Base-by-base conservation (phyloP, 352 stramenopile species). In the Pseudoperonospora humuli region DNA sequence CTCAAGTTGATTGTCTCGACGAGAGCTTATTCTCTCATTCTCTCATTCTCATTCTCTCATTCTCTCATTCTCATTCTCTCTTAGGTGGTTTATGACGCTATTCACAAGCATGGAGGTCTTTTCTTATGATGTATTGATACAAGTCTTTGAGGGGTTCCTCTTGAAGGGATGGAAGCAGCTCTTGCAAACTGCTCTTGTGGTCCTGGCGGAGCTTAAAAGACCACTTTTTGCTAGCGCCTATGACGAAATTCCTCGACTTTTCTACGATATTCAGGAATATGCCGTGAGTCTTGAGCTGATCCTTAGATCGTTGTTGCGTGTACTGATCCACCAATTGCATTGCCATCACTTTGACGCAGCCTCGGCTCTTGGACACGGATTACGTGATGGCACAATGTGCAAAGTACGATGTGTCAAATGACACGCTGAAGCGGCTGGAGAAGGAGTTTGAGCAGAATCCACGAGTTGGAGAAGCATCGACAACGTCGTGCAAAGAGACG, bases 61-160 rank as follows among this genome's bases (percentile, higher is more conserved):
- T n/a, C n/a, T n/a, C 0, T 39, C 20, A 24, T 37, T 26, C 13
- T 21, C n/a, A n/a, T n/a, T n/a, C n/a, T 44, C 14, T 43, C 1
- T 8, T 48, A 89, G 74, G 25, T 89, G 77, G 77, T 84, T 89
- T 59, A 82, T 89, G 72, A 86, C 77, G 19, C 67, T 89, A 11
- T 86, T 86, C 32, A 71, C 64, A 24, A 89, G 75, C 46, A n/a
- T n/a, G n/a, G n/a, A n/a, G n/a, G n/a, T n/a, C n/a, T n/a, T n/a
- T n/a, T n/a, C n/a, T n/a, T n/a, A 82, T 86, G 70, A 82, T 25
- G 57, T 74, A 25, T 52, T 73, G n/a, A 44, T 86, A 10, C 70
- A 67, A 11, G 66, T 82, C 9, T 67, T 85, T 5, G 75, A 86
- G 33, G 67, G 70, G 0, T 86, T 89, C 41, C 27, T 84, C n/a